Evolutionary conservation across 257 asterid species (phyloP), one percentile per base, ranked within the genome.

Genomic region (Penstemon eatonii): DNA sequence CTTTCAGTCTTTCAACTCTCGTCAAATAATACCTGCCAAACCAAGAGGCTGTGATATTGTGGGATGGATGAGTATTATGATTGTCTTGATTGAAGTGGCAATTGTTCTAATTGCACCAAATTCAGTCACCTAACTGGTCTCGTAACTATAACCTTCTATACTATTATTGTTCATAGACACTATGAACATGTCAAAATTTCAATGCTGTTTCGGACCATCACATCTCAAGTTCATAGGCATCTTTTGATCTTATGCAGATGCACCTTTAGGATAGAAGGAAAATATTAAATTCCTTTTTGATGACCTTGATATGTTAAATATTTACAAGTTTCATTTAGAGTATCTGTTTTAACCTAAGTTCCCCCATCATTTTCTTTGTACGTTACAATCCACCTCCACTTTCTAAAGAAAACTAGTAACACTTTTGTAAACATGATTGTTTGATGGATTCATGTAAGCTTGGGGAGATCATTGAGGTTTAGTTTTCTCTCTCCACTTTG

Each of bases 161-260:
- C 55, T 25, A 15, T 45, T 15, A 25, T 4, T 66, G 59, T 61
- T 64, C 60, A 56, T 43, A 19, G 58, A 18, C 52, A 13, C 54
- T 49, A 69, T 50, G 41, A 18, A 66, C 41, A 47, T 65, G 18
- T 38, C 39, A 42, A 0, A 55, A 9, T 11, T 9, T 49, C 7
- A 50, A 41, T 67, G 67, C 58, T 67, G 60, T 63, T 61, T 8
- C 57, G 57, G 42, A 44, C 51, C 43, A 18, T 58, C 43, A 10
- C 42, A 43, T 41, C 4, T 41, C 66, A 6, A 54, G 25, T 54
- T 15, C 3, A 7, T 54, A 5, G 9, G 11, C 59, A 15, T 5
- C 19, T n/a, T 8, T 13, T 10, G 2, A 5, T 15, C 58, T 33
- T 33, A 5, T 65, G 38, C 42, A 53, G 52, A 25, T 25, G 33